phyloP scores from a whole-genome alignment of 1,284 basidiomycete species.

The Leccinum solheimii region DNA sequence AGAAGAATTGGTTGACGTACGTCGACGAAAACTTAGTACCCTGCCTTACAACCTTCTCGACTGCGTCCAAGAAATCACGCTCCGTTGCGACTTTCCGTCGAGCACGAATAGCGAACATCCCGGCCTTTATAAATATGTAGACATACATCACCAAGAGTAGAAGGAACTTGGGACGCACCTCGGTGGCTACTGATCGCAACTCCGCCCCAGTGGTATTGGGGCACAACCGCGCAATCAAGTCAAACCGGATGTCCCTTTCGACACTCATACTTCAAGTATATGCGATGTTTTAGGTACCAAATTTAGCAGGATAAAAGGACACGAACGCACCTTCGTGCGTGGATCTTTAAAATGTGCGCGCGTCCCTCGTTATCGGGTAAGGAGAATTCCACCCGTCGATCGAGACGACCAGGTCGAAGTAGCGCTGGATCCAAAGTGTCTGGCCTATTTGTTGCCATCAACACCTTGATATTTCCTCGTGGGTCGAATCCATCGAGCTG shows the following conservation, averaged over 20 bases:
- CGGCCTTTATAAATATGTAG: slow-evolving; percentile 58
- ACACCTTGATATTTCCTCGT: slow-evolving; percentile 98
- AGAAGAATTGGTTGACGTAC: slow-evolving; percentile 18
- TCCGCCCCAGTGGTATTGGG: slow-evolving; percentile 99
- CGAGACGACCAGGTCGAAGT: slow-evolving; percentile 93
- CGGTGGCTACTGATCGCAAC: slow-evolving; percentile 93
- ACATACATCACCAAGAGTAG: background rate
- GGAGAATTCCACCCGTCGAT: slow-evolving; percentile 95
- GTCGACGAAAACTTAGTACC: slow-evolving; percentile 89
- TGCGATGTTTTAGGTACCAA: slow-evolving; percentile 4
- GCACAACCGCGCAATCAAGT: slow-evolving; percentile 95
- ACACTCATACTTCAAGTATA: slow-evolving; percentile 82
- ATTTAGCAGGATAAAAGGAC: background rate
- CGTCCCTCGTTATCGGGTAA: slow-evolving; percentile 96
- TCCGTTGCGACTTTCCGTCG: slow-evolving; percentile 97
- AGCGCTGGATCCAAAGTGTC: slow-evolving; percentile 98
- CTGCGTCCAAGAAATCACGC: slow-evolving; percentile 95
- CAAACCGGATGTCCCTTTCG: slow-evolving; percentile 96
- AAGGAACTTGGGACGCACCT: slow-evolving; percentile 52
- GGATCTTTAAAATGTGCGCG: slow-evolving; percentile 95
- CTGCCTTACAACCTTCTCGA: slow-evolving; percentile 98
- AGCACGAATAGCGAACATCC: slow-evolving; percentile 99
- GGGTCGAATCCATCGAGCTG: slow-evolving; percentile 99
- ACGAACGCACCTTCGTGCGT: slow-evolving; percentile 75
- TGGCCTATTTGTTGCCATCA: slow-evolving; percentile 99